Conservation (phyloP, 148 eudicot genomes). For the Rhododendron molle region DNA sequence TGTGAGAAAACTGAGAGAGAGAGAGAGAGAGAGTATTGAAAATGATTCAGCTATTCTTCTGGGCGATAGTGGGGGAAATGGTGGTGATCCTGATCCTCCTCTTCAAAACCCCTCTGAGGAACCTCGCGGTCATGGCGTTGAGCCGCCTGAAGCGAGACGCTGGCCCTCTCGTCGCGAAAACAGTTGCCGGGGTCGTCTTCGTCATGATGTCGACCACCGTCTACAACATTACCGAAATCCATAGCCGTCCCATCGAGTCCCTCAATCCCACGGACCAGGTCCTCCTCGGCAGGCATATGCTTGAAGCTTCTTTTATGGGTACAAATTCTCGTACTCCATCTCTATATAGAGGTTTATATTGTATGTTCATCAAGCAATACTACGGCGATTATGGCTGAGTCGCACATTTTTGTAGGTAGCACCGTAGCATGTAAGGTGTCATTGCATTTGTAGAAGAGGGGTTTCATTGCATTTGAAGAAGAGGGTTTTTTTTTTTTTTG, state of each 20-base stretch:
- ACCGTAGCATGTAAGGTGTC: too few relatives aligned
- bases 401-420: not conserved
- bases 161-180: slow-evolving; percentile 59
- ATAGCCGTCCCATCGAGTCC: slow-evolving; percentile 26
- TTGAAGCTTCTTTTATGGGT: slow-evolving; percentile 84
- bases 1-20: not conserved
- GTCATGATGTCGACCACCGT: slow-evolving; percentile 39
- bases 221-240: slow-evolving; percentile 33
- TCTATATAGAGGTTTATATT: not conserved
- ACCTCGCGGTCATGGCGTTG: slow-evolving; percentile 38
- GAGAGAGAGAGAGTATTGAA: not conserved
- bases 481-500: too few relatives aligned
- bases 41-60: slow-evolving; percentile 50
- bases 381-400: not conserved
- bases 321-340: not conserved
- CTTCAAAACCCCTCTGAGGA: slow-evolving; percentile 60
- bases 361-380: not conserved
- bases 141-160: slow-evolving; percentile 56
- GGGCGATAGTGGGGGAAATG: slow-evolving; percentile 42
- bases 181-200: slow-evolving; percentile 46
- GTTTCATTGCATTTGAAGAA: too few relatives aligned
- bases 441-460: too few relatives aligned
- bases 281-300: slow-evolving; percentile 36
- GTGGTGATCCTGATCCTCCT: slow-evolving; percentile 37
- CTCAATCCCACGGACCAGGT: slow-evolving; percentile 62